These are phyloP conservation scores for Sanghuangporus baumii DNA, from an alignment of 1,284 basidiomycete species.

Conservation along the genomic window DNA sequence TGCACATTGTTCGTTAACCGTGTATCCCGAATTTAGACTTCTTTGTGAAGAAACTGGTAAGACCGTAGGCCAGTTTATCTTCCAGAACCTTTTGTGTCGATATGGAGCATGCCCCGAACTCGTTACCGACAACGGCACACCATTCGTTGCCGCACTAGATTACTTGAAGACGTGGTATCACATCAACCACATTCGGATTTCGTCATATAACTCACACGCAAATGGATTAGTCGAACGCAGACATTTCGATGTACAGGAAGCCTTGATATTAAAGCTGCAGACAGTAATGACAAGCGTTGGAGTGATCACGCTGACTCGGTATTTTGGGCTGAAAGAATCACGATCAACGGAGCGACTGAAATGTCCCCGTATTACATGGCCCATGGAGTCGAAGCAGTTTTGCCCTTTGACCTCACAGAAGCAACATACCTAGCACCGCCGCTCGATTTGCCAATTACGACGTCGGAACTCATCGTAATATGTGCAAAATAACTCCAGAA, in stretches of 20 bases:
- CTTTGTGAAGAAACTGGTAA: constrained; percentile 19
- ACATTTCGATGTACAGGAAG: constrained; percentile 33
- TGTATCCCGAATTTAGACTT: constrained; percentile 22
- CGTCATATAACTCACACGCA: constrained; percentile 35
- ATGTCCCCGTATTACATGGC: constrained; percentile 24
- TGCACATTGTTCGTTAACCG: constrained; percentile 20
- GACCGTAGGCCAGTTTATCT: too few species aligned
- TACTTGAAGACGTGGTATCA: background rate
- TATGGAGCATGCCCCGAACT: constrained; percentile 25
- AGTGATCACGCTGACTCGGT: background rate
- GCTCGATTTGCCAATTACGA: too few species aligned
- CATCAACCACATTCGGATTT: background rate
- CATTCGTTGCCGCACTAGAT: background rate
- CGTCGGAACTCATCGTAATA: too few species aligned
- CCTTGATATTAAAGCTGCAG: constrained; percentile 31
- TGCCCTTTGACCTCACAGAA: too few species aligned
- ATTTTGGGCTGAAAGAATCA: constrained; percentile 26
- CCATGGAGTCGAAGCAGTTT: too few species aligned
- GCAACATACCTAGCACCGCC: too few species aligned
- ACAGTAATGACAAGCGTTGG: background rate
- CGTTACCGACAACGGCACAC: constrained; percentile 30
- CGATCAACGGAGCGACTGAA: constrained; percentile 18
- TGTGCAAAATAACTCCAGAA: too few species aligned
- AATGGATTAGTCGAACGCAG: constrained; percentile 35
- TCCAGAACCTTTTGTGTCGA: too few species aligned